Evolutionary conservation across 805 yeast species (phyloP), one percentile per base, ranked within the genome.

Genomic region (Aciculoconidium aculeatum): DNA sequence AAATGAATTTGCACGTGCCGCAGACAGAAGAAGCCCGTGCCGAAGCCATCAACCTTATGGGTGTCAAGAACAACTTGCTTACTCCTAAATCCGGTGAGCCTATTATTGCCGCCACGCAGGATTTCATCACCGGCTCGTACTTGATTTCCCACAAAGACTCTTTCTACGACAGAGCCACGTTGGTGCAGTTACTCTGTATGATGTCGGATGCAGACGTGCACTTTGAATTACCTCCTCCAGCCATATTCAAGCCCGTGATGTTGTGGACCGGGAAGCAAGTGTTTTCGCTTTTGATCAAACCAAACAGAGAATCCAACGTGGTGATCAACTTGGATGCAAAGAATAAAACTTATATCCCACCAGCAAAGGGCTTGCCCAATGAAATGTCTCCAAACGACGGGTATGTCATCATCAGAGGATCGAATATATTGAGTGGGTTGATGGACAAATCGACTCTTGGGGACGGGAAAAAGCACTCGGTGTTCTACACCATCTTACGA

Each of bases 371-470:
- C 3, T 66, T 70, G 37, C 92, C 95, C 4, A 78, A 70, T 44
- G 98, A 92, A 55, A 88, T 92, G 97, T 86, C 96, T 5, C 95
- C 94, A 25, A 92, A 92, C 54, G 99, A 92, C 57, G 96, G 98
- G 6, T 94, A 70, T 46, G 94, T 90, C 17, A 61, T 94, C 30
- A 85, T 92, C 34, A 69, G 96, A 47, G 95, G 94, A 11, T 86
- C 96, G 1, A 72, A 86, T 44, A 75, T 92, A 30, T 65, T 92
- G 44, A 72, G 90, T 45, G 99, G 99, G 40, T 86, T 84, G 17
- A 90, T 92, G 97, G 99, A 92, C 58, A 92, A 92, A 59, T 84
- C 94, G 12, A 76, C 87, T 1, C 67, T 92, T 6, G 99, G 99
- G 47, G 99, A 92, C 58, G 99, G 99, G 60, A 92, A 94, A 55